Percentiles rank a stretch among this genome's conserved stretches.
phyloP scores from a whole-genome alignment of 2,329 filamentous ascomycete genomes.

The Didymella pomorum region DNA sequence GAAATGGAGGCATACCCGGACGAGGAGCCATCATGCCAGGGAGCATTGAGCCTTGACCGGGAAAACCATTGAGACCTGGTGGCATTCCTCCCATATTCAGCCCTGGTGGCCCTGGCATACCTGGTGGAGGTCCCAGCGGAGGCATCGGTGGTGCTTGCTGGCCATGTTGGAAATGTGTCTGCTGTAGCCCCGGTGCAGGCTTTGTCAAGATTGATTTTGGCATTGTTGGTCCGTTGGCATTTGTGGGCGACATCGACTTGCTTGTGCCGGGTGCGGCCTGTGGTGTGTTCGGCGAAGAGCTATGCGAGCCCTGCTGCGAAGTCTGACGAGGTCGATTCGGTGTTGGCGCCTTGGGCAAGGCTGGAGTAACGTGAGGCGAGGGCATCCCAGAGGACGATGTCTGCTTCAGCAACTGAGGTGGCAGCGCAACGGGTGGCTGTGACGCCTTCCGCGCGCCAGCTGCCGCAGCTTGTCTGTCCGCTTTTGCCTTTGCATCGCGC shows the following conservation, averaged over 20 bases:
- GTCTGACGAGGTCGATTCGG: slow-evolving; percentile 78
- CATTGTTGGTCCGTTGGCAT: slow-evolving; percentile 71
- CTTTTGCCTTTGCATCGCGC: slow-evolving; percentile 63
- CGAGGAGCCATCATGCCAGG: slow-evolving; percentile 62
- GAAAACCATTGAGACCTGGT: slow-evolving; percentile 59
- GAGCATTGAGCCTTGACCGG: slow-evolving; percentile 63
- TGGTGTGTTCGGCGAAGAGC: slow-evolving; percentile 73
- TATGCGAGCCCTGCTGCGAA: slow-evolving; percentile 79
- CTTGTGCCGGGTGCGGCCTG: slow-evolving; percentile 57
- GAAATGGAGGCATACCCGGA: slow-evolving; percentile 64
- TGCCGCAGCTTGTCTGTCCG: slow-evolving; percentile 47
- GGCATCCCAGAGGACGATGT: slow-evolving; percentile 62
- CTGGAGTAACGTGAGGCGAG: slow-evolving; percentile 86
- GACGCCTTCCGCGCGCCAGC: slow-evolving; percentile 46
- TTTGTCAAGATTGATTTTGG: slow-evolving; percentile 71
- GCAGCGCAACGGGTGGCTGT: slow-evolving; percentile 59
- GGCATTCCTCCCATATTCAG: slow-evolving; percentile 56
- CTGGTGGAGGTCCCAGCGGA: slow-evolving; percentile 65
- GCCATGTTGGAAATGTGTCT: slow-evolving; percentile 60
- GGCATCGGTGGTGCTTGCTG: slow-evolving; percentile 70
- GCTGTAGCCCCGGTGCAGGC: slow-evolving; percentile 57
- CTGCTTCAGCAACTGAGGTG: slow-evolving; percentile 63
- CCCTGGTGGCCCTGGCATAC: slow-evolving; percentile 65
- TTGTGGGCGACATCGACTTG: slow-evolving; percentile 67
- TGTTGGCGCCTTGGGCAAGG: slow-evolving; percentile 81